Percentiles rank a stretch among this genome's conserved stretches.
phyloP scores from a whole-genome alignment of 208 protist genomes.

The Leishmania turanica region DNA sequence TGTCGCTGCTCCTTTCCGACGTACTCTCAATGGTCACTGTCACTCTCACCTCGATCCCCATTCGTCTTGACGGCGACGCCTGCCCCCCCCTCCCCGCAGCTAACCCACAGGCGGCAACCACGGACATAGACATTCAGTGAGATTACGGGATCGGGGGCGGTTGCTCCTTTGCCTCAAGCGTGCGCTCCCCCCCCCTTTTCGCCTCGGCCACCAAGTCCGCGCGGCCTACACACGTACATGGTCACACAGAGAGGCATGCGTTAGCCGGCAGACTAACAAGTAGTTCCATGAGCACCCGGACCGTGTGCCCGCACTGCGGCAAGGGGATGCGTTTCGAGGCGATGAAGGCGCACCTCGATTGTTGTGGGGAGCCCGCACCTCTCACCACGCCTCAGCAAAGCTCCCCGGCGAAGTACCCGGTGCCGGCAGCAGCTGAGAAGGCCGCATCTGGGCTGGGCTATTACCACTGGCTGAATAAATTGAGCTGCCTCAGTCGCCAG shows the following conservation, averaged over 20 bases:
- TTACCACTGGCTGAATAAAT: slow-evolving; percentile 33
- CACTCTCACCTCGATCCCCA: neutral
- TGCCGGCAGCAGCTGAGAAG: neutral
- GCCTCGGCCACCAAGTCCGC: neutral
- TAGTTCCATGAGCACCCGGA: slow-evolving; percentile 39
- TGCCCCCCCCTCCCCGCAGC: too few species aligned
- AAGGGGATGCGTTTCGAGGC: slow-evolving; percentile 28
- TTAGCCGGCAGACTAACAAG: neutral
- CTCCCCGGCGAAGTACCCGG: neutral
- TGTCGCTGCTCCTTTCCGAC: neutral
- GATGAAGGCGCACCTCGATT: slow-evolving; percentile 42
- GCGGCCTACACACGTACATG: slow-evolving; percentile 7
- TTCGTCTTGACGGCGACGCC: neutral
- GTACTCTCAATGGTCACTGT: neutral
- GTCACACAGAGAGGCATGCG: slow-evolving; percentile 1
- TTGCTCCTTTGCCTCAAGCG: neutral
- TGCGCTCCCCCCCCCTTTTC: neutral
- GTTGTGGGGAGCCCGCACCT: slow-evolving; percentile 24
- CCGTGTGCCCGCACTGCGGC: slow-evolving; percentile 56
- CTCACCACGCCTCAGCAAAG: neutral
- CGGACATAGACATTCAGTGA: neutral
- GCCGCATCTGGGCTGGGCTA: slow-evolving; percentile 27
- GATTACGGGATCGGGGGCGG: neutral
- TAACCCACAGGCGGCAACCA: too few species aligned
- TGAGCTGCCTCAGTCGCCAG: slow-evolving; percentile 9